Evolutionary conservation across 169 alveolate species (phyloP).

Genomic region (Theileria orientalis): DNA sequence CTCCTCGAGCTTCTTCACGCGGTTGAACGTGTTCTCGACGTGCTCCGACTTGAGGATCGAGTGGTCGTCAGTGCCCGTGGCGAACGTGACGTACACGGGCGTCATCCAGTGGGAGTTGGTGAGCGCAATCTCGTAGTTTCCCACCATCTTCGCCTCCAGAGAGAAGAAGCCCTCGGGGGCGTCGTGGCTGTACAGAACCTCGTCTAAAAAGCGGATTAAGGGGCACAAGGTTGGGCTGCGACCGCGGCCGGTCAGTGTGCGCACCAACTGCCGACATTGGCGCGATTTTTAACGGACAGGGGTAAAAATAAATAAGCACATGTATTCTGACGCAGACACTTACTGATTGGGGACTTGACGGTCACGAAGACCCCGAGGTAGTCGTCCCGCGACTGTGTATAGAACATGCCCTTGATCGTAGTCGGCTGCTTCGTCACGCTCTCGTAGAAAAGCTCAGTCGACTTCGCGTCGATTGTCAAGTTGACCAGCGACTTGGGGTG

Average conservation of each 20-base stretch:
- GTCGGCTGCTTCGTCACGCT: slow-evolving; percentile 39
- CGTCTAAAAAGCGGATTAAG: slow-evolving; percentile 36
- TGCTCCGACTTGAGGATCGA: slow-evolving; percentile 56
- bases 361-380: slow-evolving; percentile 27
- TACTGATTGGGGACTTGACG: slow-evolving; percentile 61
- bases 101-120: slow-evolving; percentile 64
- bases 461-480: slow-evolving; percentile 38
- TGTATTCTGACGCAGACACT: not conserved
- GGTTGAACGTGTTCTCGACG: slow-evolving; percentile 43
- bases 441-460: slow-evolving; percentile 53
- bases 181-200: slow-evolving; percentile 30
- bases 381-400: slow-evolving; percentile 49
- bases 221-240: not conserved
- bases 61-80: slow-evolving; percentile 65
- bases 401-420: slow-evolving; percentile 61
- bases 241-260: too few relatives aligned
- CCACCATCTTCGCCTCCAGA: slow-evolving; percentile 52
- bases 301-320: not conserved
- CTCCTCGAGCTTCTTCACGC: slow-evolving; percentile 36
- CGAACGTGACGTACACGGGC: slow-evolving; percentile 46
- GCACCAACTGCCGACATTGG: too few relatives aligned
- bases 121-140: slow-evolving; percentile 50
- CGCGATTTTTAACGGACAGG: too few relatives aligned
- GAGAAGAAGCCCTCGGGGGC: slow-evolving; percentile 59
- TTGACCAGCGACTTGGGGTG: slow-evolving; percentile 56